Evolutionary conservation across 768 basidiomycete genomes (phyloP).

Genomic region (Phylloporus scabripes): DNA sequence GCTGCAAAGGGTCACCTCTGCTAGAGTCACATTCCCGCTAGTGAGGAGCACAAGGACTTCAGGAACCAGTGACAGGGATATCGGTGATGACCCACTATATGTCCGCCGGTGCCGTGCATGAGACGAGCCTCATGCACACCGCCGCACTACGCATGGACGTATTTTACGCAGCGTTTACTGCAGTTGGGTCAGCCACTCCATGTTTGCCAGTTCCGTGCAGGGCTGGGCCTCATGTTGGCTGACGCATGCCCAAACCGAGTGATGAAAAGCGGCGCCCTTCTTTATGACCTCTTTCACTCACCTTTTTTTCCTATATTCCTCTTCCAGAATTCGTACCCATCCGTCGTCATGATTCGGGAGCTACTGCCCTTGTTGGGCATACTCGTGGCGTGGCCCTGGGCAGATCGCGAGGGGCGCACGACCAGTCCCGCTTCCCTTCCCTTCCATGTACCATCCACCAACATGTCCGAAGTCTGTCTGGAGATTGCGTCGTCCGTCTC

Average conservation of each 20-base stretch:
- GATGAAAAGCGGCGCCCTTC: conserved; percentile 10
- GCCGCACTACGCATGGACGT: conserved; percentile 1
- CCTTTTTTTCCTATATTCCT: background rate
- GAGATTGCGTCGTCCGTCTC: conserved; percentile 22
- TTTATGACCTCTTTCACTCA: conserved; percentile 2
- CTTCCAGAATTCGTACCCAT: conserved; percentile 1
- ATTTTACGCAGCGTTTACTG: background rate
- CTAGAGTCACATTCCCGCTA: background rate
- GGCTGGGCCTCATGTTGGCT: conserved; percentile 10
- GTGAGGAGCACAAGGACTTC: background rate
- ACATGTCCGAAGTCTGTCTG: conserved; percentile 12
- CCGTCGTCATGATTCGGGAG: conserved; percentile 1
- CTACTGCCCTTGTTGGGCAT: conserved; percentile 5
- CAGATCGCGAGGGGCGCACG: background rate
- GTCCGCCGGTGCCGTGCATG: conserved; percentile 1
- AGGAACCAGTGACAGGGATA: background rate
- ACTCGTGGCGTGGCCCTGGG: conserved; percentile 9
- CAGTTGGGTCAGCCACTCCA: background rate
- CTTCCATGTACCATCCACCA: background rate
- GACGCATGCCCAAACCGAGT: background rate
- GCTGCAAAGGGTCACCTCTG: background rate
- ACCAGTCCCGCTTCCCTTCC: background rate
- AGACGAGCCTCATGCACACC: conserved; percentile 10
- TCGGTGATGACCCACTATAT: conserved; percentile 2
- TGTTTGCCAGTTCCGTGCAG: conserved; percentile 2